Conservation (phyloP, 179 eudicot genomes). For the Silene noctiflora region DNA sequence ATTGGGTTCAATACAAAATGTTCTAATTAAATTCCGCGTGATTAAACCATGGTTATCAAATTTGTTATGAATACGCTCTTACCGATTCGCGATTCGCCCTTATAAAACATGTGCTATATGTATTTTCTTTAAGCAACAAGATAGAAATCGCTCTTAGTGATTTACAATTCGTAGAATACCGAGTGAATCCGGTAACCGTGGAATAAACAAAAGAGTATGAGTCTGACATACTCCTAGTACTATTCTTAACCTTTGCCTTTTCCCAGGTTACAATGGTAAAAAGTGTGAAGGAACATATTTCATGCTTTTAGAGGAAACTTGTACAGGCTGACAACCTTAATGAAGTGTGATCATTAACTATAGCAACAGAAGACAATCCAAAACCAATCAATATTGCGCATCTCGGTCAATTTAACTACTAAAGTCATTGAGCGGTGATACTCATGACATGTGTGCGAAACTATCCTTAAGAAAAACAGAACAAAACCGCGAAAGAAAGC, state of each 20-base stretch:
- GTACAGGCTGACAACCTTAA: neutral
- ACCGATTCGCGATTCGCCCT: too few species aligned
- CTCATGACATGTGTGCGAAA: neutral
- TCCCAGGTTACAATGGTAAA: neutral
- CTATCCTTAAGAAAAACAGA: too few species aligned
- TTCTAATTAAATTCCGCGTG: too few species aligned
- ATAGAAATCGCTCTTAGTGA: too few species aligned
- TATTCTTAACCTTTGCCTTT: neutral
- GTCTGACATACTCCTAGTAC: neutral
- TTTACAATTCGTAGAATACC: neutral
- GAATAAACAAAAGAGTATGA: constrained; percentile 8
- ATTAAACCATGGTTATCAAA: too few species aligned
- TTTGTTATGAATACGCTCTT: too few species aligned
- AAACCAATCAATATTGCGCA: too few species aligned
- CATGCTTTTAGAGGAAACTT: constrained; percentile 9
- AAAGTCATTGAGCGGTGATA: neutral
- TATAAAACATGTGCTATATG: too few species aligned
- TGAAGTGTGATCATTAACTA: neutral
- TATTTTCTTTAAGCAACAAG: too few species aligned
- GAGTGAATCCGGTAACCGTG: neutral
- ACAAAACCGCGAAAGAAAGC: neutral
- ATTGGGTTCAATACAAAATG: too few species aligned
- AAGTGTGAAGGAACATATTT: constrained; percentile 8
- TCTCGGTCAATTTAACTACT: neutral
- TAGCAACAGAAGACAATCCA: neutral